These are phyloP conservation scores for Mycena galericulata DNA, from an alignment of 768 basidiomycete species.

Conservation along the genomic window DNA sequence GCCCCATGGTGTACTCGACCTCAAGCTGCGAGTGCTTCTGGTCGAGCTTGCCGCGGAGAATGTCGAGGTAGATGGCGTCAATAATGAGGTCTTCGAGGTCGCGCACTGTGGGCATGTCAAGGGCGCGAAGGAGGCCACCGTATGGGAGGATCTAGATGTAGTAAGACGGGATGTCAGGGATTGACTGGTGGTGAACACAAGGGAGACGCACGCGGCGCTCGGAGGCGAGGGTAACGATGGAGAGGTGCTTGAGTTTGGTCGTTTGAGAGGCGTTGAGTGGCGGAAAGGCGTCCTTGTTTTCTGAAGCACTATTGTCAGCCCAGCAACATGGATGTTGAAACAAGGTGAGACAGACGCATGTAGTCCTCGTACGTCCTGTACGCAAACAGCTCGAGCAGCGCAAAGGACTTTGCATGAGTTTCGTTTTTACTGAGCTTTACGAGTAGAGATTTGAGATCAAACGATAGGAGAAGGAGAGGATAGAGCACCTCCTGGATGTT, in stretches of 20 bases:
- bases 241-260: conserved; percentile 92
- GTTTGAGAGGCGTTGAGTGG: conserved; percentile 78
- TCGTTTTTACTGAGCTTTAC: conserved; percentile 75
- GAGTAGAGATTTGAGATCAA: background rate
- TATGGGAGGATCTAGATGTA: conserved; percentile 82
- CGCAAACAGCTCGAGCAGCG: conserved; percentile 87
- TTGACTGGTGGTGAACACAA: background rate
- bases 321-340: too few species aligned
- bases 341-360: conserved; percentile 61
- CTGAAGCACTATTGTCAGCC: conserved; percentile 51
- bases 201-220: conserved; percentile 73
- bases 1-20: conserved; percentile 92
- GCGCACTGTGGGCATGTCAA: conserved; percentile 84
- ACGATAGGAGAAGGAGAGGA: background rate
- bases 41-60: conserved; percentile 92
- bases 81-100: conserved; percentile 97
- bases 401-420: conserved; percentile 69
- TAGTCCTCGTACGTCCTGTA: conserved; percentile 92
- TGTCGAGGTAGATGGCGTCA: conserved; percentile 93
- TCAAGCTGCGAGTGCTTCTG: conserved; percentile 92
- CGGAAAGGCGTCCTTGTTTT: conserved; percentile 74
- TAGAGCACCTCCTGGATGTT: conserved; percentile 89
- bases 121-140: conserved; percentile 70
- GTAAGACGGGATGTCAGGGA: background rate
- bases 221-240: conserved; percentile 86